phyloP scores from a whole-genome alignment of 345 rosid species.

The Salix viminalis region DNA sequence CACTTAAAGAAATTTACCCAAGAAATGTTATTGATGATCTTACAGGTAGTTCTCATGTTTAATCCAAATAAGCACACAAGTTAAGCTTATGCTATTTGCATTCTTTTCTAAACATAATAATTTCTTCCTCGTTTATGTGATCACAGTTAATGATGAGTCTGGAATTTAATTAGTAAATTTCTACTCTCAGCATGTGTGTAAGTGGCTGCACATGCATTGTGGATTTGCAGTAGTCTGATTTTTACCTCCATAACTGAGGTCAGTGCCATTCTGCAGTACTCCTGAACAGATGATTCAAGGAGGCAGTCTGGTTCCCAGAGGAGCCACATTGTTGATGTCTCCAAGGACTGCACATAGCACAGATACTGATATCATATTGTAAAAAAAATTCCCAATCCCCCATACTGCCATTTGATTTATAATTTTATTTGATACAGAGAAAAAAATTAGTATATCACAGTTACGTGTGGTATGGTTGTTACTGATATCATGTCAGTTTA shows the following conservation, averaged over 20 bases:
- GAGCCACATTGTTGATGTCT: neutral
- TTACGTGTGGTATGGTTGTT: no score
- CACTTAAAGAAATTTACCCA: constrained; percentile 66
- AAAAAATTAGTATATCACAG: neutral
- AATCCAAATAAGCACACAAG: neutral
- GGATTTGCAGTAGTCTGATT: no score
- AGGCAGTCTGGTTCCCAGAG: neutral
- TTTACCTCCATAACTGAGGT: no score
- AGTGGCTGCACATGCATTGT: no score
- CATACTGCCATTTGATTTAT: neutral
- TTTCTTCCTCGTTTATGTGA: no score
- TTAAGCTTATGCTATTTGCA: neutral
- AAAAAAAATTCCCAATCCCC: neutral
- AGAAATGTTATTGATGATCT: constrained; percentile 67
- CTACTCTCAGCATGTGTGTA: no score
- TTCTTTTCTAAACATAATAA: no score
- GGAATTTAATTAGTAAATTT: no score
- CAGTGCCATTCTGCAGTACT: no score
- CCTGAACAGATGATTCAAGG: no score
- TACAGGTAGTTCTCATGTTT: constrained; percentile 42
- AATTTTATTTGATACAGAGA: neutral
- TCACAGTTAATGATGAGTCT: no score
- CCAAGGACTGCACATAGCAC: neutral
- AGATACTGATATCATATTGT: neutral
- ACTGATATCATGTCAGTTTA: neutral